Evolutionary conservation across 1,284 basidiomycete genomes (phyloP).

Genomic region (Fomes fomentarius): DNA sequence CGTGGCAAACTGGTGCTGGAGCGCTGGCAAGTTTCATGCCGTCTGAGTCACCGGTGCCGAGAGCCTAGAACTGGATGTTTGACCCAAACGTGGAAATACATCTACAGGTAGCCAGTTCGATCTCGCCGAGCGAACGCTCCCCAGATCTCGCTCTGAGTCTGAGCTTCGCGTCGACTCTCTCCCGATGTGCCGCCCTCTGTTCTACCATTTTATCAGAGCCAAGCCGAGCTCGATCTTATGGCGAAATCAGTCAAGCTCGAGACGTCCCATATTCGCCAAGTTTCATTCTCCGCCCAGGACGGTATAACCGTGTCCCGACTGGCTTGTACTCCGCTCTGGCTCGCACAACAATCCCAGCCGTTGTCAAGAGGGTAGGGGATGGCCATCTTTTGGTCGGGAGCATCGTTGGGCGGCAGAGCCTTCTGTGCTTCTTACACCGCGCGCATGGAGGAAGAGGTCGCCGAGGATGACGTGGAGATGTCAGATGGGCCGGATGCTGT

Average conservation of each 20-base stretch:
- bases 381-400: slow-evolving; percentile 76
- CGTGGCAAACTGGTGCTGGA: too few species aligned
- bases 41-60: too few species aligned
- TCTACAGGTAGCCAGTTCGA: too few species aligned
- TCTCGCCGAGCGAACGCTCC: too few species aligned
- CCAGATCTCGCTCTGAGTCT: slow-evolving; percentile 67
- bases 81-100: too few species aligned
- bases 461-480: slow-evolving; percentile 46
- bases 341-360: slow-evolving; percentile 64
- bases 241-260: slow-evolving; percentile 66
- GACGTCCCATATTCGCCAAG: slow-evolving; percentile 90
- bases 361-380: slow-evolving; percentile 48
- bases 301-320: slow-evolving; percentile 69
- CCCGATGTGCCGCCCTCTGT: slow-evolving; percentile 90
- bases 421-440: slow-evolving; percentile 64
- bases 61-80: too few species aligned
- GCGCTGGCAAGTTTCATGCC: too few species aligned
- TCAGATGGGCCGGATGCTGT: slow-evolving; percentile 45
- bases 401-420: slow-evolving; percentile 69
- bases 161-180: slow-evolving; percentile 82
- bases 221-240: slow-evolving; percentile 83
- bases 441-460: slow-evolving; percentile 64
- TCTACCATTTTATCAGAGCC: slow-evolving; percentile 89
- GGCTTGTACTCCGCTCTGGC: slow-evolving; percentile 58
- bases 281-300: slow-evolving; percentile 80